Base-by-base conservation (phyloP, 2,329 filamentous ascomycete species). In the Aspergillus proliferans region DNA sequence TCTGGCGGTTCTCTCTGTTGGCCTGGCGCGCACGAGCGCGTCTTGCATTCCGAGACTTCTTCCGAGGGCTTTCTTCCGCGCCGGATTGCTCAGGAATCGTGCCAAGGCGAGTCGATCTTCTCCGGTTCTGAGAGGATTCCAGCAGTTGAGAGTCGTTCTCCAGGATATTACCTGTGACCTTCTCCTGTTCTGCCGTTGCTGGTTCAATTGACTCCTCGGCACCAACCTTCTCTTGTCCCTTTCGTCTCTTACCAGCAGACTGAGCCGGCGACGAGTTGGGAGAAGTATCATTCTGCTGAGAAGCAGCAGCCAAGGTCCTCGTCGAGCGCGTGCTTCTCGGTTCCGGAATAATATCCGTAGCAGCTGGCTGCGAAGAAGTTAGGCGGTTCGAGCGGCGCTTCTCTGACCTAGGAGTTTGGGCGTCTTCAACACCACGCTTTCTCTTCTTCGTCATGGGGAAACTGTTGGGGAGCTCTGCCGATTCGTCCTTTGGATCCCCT, bases 381-480 rank as follows among this genome's bases (percentile, higher is more conserved):
- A 61, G 53, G 28, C 60, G 58, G 3, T 55, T 61, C 3, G 66
- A 68, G 14, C 65, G 62, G 30, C 67, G 65, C 47, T 59, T 62
- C 36, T 63, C 59, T 21, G 55, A 55, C 6, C 50, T 52, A 7
- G 52, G 45, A 19, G 54, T 49, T 1, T 47, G 47, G 28, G 46
- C 26, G 15, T 56, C 49, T 14, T 61, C 58, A 9, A 54, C 55
- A 33, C 61, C 60, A 2, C 67, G 58, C 49, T 69, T 68, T 33
- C 69, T 63, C 53, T 71, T 72, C 52, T 59, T 65, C 4, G 55
- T 61, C 3, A 55, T 21, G 10, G 56, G 58, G 6, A 47, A 48
- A 18, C 51, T 54, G 3, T 49, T 39, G 9, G 46, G 33, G 41
- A 41, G 42, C 6, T 52, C 46, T 36, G 24, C 21, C 9, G 18